phyloP scores from a whole-genome alignment of 2,329 filamentous ascomycete genomes.

The Colletotrichum shisoi region DNA sequence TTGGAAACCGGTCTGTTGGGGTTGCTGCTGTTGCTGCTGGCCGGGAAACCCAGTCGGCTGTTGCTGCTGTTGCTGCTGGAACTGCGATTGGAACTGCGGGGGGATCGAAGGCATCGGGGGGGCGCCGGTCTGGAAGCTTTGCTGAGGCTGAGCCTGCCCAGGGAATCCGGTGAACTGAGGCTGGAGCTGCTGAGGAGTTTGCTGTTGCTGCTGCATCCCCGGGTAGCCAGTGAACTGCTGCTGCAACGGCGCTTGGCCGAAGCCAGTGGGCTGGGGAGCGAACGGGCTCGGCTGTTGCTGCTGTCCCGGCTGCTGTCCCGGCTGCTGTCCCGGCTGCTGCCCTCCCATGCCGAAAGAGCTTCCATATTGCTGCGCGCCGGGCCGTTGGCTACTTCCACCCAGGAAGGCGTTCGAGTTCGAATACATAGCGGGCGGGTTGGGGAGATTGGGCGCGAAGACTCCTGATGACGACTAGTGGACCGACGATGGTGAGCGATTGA shows the following conservation, averaged over 20 bases:
- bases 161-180: constrained; percentile 56
- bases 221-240: constrained; percentile 70
- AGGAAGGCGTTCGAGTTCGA: constrained; percentile 87
- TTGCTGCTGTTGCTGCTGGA: constrained; percentile 63
- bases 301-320: constrained; percentile 53
- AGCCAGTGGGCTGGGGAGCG: constrained; percentile 68
- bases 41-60: constrained; percentile 57
- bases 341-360: constrained; percentile 58
- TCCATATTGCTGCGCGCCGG: constrained; percentile 69
- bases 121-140: constrained; percentile 67
- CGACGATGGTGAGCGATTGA: constrained; percentile 15
- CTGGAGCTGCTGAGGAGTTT: constrained; percentile 65
- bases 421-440: constrained; percentile 70
- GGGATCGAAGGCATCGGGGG: constrained; percentile 68
- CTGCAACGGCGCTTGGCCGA: constrained; percentile 62
- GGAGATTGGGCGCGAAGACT: constrained; percentile 32
- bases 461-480: constrained; percentile 27
- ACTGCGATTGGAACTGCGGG: constrained; percentile 67
- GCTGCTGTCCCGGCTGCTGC: constrained; percentile 54
- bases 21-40: constrained; percentile 52
- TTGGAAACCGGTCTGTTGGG: constrained; percentile 56
- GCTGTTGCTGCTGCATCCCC: constrained; percentile 65
- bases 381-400: constrained; percentile 79
- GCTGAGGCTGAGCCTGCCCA: constrained; percentile 60
- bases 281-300: constrained; percentile 64